Conservation (phyloP, 495 filamentous ascomycete genomes). For the Neurospora sp. region DNA sequence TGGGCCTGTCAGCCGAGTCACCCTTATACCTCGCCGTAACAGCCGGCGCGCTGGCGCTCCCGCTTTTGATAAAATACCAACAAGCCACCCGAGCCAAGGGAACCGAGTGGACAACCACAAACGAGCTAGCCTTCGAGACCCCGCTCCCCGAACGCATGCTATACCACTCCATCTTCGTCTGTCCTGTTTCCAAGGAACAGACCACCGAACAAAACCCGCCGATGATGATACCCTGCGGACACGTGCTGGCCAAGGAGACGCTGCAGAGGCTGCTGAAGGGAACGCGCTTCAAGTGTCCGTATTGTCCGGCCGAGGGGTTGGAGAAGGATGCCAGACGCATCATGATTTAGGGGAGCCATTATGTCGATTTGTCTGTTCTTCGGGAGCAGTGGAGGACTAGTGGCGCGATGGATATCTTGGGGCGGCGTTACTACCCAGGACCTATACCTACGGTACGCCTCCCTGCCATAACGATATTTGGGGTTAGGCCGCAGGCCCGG, state of each 20-base stretch:
- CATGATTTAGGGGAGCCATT: constrained; percentile 28
- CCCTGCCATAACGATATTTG: no score
- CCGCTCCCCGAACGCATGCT: constrained; percentile 76
- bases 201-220: constrained; percentile 88
- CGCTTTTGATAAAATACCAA: constrained; percentile 71
- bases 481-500: neutral
- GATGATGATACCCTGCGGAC: constrained; percentile 96
- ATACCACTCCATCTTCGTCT: constrained; percentile 96
- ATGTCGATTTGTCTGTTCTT: neutral
- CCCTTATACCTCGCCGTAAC: constrained; percentile 87
- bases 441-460: neutral
- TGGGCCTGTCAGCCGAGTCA: constrained; percentile 77
- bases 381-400: neutral
- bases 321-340: constrained; percentile 69
- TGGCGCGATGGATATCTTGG: neutral
- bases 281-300: constrained; percentile 83
- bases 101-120: constrained; percentile 86
- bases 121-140: constrained; percentile 90
- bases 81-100: constrained; percentile 75
- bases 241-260: constrained; percentile 82
- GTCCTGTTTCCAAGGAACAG: constrained; percentile 92
- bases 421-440: neutral
- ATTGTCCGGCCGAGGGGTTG: constrained; percentile 80
- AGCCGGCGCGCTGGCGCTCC: constrained; percentile 83
- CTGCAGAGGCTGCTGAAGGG: constrained; percentile 70